Evolutionary conservation across 192 early-diverging fungal genomes (phyloP).

Genomic region (Fimicolochytrium jonesii): DNA sequence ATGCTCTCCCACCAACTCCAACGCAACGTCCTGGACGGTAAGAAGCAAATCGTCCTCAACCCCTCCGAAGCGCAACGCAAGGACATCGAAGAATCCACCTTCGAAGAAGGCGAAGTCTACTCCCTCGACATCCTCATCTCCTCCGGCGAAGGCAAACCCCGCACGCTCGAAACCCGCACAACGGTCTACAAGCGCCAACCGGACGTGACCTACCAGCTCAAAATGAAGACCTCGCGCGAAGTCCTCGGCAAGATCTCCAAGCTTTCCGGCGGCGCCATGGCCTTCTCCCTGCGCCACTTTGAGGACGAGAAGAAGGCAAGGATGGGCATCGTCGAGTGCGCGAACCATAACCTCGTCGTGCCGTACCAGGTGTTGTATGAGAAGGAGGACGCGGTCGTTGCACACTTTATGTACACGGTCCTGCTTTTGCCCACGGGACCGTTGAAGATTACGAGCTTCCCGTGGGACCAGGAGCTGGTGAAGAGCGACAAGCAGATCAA

Average conservation of each 20-base stretch:
- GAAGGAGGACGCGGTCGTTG: conserved; percentile 72
- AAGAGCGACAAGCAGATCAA: conserved; percentile 84
- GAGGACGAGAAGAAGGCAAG: conserved; percentile 89
- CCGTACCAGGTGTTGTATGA: conserved; percentile 84
- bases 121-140: conserved; percentile 84
- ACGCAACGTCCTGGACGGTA: conserved; percentile 84
- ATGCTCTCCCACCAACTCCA: conserved; percentile 86
- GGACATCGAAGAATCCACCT: conserved; percentile 54
- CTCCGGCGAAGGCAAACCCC: conserved; percentile 78
- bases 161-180: conserved; percentile 67
- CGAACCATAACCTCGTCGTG: conserved; percentile 72
- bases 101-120: conserved; percentile 90
- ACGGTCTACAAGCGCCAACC: conserved; percentile 89
- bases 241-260: conserved; percentile 70
- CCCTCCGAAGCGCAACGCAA: conserved; percentile 72
- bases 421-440: conserved; percentile 85
- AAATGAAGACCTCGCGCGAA: conserved; percentile 78
- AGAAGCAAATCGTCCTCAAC: conserved; percentile 90
- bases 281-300: conserved; percentile 80
- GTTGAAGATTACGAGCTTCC: conserved; percentile 72
- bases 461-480: conserved; percentile 70
- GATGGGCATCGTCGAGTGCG: conserved; percentile 88
- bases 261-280: conserved; percentile 80
- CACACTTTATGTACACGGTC: conserved; percentile 90
- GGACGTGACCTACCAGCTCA: conserved; percentile 72